A percentile compares a stretch with the other conserved stretches of the same genome.
These are phyloP conservation scores for Alternaria sp. DNA, from an alignment of 2,329 filamentous ascomycete genomes.

Conservation along the genomic window DNA sequence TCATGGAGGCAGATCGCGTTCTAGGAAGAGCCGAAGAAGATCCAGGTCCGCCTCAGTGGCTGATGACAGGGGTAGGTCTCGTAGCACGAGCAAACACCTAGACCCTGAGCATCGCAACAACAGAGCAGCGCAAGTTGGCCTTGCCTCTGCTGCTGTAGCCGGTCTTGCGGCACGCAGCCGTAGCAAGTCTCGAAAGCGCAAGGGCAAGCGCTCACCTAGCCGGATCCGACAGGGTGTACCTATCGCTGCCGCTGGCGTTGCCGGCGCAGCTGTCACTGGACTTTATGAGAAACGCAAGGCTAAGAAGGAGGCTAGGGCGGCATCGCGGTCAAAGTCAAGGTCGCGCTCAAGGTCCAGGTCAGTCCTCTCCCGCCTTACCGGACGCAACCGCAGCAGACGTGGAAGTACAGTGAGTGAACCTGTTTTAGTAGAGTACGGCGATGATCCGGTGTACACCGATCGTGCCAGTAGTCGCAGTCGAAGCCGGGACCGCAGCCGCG, in stretches of 20 bases:
- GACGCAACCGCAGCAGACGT: conserved; percentile 45
- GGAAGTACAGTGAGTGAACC: conserved; percentile 55
- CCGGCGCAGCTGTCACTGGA: conserved; percentile 66
- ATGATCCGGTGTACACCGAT: conserved; percentile 66
- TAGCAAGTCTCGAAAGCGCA: conserved; percentile 63
- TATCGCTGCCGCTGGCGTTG: conserved; percentile 66
- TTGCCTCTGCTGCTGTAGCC: conserved; percentile 67
- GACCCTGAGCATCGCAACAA: conserved; percentile 62
- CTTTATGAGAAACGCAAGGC: conserved; percentile 69
- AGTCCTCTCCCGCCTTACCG: conserved; percentile 50
- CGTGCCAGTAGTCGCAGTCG: conserved; percentile 39
- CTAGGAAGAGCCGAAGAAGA: conserved; percentile 42
- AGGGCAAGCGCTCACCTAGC: conserved; percentile 62
- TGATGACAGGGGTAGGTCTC: conserved; percentile 38
- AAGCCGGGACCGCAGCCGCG: conserved; percentile 24
- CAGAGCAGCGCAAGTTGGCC: conserved; percentile 66
- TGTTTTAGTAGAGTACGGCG: conserved; percentile 69
- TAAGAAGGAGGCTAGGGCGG: conserved; percentile 62
- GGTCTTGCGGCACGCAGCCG: conserved; percentile 65
- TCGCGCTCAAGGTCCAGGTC: conserved; percentile 55
- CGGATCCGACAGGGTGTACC: conserved; percentile 64
- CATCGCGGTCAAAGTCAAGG: conserved; percentile 48
- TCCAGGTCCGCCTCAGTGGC: conserved; percentile 48
- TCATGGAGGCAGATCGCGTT: conserved; percentile 47
- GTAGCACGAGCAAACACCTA: conserved; percentile 53